Conservation (phyloP, 164 flowering plant species). For the Vitis vinifera region ASM3070453v1 NC_081810.1:23883001-23883500, state of each 20-base stretch:
- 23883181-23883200: conserved; percentile 46
- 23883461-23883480: too few relatives aligned
- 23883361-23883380: conserved; percentile 41
- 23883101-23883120: conserved; percentile 75
- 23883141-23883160: conserved; percentile 42
- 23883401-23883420: not conserved
- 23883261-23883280: conserved; percentile 88
- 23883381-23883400: not conserved
- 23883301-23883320: conserved; percentile 99
- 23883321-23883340: conserved; percentile 79
- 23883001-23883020: conserved; percentile 35
- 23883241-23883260: conserved; percentile 68
- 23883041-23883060: conserved; percentile 39
- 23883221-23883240: conserved; percentile 65
- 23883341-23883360: conserved; percentile 69
- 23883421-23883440: too few relatives aligned
- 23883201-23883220: conserved; percentile 69
- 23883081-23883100: conserved; percentile 27
- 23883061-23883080: conserved; percentile 39
- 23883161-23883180: conserved; percentile 44
- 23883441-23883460: too few relatives aligned
- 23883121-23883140: conserved; percentile 95
- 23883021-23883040: conserved; percentile 35
- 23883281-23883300: conserved; percentile 75
- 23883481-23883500: too few relatives aligned